Evolutionary conservation across 2,329 filamentous ascomycete species (phyloP), one percentile per base, ranked within the genome.

Genomic region (Dothidotthia symphoricarpi): DNA sequence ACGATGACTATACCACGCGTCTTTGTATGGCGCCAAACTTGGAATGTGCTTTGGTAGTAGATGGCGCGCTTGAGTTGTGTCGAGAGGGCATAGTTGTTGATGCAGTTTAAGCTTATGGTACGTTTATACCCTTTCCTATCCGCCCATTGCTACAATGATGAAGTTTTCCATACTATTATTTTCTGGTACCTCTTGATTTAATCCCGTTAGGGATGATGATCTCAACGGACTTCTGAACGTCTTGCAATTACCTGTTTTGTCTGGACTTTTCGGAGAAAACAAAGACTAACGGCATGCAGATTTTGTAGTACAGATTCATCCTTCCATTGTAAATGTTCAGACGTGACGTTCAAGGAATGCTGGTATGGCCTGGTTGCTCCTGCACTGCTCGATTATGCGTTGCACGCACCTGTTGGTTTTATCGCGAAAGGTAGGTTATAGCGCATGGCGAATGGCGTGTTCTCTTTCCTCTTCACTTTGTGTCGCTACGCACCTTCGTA

Each of bases 171-270:
- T 51, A 47, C 42, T 42, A n/a, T 40, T 41, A 38, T 50, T 57
- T 56, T 51, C 87, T 95, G 88, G 88, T 89, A 95, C 88, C 89
- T 95, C 89, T 95, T 93, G 47, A 49, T 50, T 57, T 53, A 57
- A 82, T 75, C 47, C 49, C 47, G 51, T 49, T 51, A 44, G 44
- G 48, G 53, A 45, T 41, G 49, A 64, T 66, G 64, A 62, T 59
- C 57, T 63, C 47, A 65, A 61, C 51, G 57, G 62, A 62, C 58
- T 56, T 61, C 62, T 67, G 64, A 67, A 37, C 47, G 28, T 33
- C 40, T 39, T 31, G 24, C 39, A 40, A 36, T 19, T 16, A 24
- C 35, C 11, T 33, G n/a, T 16, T 35, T 28, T 31, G 24, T 41
- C 10, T 28, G 16, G 16, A 32, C 36, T 25, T 38, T 6, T 19